A percentile compares a stretch with the other conserved stretches of the same genome.
Evolutionary conservation across 2,329 filamentous ascomycete genomes (phyloP).

Genomic region (Dichotomopilus funicola): DNA sequence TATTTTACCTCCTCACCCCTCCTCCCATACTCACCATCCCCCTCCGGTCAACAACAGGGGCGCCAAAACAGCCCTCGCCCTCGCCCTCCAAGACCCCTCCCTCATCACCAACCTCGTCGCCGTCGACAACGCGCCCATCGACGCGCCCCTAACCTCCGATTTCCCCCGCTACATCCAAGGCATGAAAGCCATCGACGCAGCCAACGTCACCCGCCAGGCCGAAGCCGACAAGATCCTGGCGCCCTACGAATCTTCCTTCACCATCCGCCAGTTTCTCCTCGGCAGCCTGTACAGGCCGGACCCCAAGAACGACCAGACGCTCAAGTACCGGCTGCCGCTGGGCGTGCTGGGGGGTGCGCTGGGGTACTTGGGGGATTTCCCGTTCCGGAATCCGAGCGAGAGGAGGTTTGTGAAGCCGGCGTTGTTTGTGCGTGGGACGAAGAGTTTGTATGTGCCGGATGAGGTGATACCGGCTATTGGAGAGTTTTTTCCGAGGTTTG

Average conservation of each 20-base stretch:
- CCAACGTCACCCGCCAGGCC: constrained; percentile 58
- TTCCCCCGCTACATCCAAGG: constrained; percentile 77
- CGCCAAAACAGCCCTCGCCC: constrained; percentile 84
- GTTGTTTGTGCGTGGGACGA: constrained; percentile 72
- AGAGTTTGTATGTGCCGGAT: constrained; percentile 73
- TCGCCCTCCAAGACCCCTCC: constrained; percentile 66
- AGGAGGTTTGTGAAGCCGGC: constrained; percentile 68
- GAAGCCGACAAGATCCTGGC: constrained; percentile 76
- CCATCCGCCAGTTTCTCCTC: constrained; percentile 85
- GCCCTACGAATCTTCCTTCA: constrained; percentile 65
- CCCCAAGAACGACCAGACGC: constrained; percentile 32
- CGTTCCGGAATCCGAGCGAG: constrained; percentile 66
- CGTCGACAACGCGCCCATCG: constrained; percentile 88
- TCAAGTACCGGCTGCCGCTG: constrained; percentile 76
- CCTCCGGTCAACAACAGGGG: constrained; percentile 50
- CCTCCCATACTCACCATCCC: neutral
- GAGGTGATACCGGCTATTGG: constrained; percentile 74
- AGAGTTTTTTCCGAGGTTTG: constrained; percentile 73
- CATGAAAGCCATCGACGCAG: constrained; percentile 74
- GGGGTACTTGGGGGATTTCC: constrained; percentile 78
- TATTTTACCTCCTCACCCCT: too few species aligned
- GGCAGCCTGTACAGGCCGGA: constrained; percentile 67
- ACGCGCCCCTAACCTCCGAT: constrained; percentile 64
- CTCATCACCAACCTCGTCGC: constrained; percentile 66
- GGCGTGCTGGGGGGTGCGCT: constrained; percentile 61